Evolutionary conservation across 2,329 filamentous ascomycete species (phyloP), one percentile per base, ranked within the genome.

Genomic region (Corniculantispora saksenae): DNA sequence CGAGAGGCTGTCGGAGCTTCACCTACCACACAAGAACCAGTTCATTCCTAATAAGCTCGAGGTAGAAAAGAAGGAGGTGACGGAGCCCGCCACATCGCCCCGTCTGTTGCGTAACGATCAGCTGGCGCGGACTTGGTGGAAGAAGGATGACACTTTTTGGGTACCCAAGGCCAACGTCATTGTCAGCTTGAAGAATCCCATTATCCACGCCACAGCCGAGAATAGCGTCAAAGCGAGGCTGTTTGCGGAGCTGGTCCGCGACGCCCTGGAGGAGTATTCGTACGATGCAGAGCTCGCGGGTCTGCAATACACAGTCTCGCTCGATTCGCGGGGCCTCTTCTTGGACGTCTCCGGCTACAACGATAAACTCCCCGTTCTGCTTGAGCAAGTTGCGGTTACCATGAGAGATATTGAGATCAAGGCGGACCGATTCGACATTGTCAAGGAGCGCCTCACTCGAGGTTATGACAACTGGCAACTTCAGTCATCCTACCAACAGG

Each of bases 141-240:
- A 99, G 82, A 98, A 98, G 79, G 95, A 99, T 72, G 95, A 99
- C 71, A 93, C 90, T 0, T 99, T 98, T 78, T 98, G 94, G 94
- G 95, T 98, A 12, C 95, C 95, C 10, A 97, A 97, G 77, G 95
- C 92, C 3, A 95, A 93, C 66, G 82, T 98, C 21, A 86, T 93
- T 69, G 87, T 97, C 68, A 92, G 89, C 70, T 84, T 96, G 69
- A 87, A 89, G 71, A 97, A 90, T 66, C 91, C 93, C 0, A 79
- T 97, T 54, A 88, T 91, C n/a, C 89, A 88, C 74, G 86, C 91
- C 1, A 93, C 91, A 5, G 91, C 93, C 1, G 89, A 91, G 64
- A 94, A 91, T 67, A 83, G 87, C 38, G 88, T 96, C 66, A 93
- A 95, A 73, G 86, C 91, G 2, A 88, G 87, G 65, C 78, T 99